These are phyloP conservation scores for Onygenales sp. DNA, from an alignment of 2,329 filamentous ascomycete species.

Conservation along the genomic window DNA sequence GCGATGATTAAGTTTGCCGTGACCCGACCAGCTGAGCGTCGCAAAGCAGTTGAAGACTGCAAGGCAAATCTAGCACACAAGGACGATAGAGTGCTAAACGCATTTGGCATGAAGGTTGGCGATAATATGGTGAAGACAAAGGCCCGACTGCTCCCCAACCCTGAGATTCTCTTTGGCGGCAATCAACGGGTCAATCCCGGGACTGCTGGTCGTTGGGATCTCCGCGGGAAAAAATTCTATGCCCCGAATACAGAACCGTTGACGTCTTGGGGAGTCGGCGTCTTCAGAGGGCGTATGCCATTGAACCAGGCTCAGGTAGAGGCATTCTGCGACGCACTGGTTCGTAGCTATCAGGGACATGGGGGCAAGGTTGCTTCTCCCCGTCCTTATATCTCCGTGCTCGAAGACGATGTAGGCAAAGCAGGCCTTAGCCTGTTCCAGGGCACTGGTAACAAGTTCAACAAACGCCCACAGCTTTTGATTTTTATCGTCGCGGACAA, in stretches of 20 bases:
- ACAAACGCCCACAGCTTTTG: constrained; percentile 60
- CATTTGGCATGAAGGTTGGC: constrained; percentile 66
- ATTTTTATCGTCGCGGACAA: constrained; percentile 68
- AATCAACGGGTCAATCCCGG: constrained; percentile 49
- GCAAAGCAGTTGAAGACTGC: constrained; percentile 56
- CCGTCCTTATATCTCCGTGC: constrained; percentile 36
- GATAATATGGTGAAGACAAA: constrained; percentile 54
- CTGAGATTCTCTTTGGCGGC: constrained; percentile 59
- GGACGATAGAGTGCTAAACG: constrained; percentile 57
- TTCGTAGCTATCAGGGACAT: constrained; percentile 50
- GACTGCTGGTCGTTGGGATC: constrained; percentile 71
- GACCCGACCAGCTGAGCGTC: constrained; percentile 61
- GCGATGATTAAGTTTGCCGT: constrained; percentile 93
- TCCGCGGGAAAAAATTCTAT: constrained; percentile 71
- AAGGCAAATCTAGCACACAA: constrained; percentile 59
- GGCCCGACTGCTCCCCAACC: constrained; percentile 61
- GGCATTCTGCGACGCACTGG: constrained; percentile 52
- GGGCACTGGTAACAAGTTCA: constrained; percentile 43
- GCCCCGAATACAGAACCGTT: constrained; percentile 54
- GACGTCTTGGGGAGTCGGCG: constrained; percentile 64
- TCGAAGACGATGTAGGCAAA: constrained; percentile 39
- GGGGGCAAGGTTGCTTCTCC: constrained; percentile 47
- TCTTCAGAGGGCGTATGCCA: constrained; percentile 47
- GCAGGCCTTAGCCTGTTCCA: constrained; percentile 50
- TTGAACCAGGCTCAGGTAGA: constrained; percentile 36